Conservation (phyloP, 2,329 filamentous ascomycete genomes). For the Knufia petricola region DNA sequence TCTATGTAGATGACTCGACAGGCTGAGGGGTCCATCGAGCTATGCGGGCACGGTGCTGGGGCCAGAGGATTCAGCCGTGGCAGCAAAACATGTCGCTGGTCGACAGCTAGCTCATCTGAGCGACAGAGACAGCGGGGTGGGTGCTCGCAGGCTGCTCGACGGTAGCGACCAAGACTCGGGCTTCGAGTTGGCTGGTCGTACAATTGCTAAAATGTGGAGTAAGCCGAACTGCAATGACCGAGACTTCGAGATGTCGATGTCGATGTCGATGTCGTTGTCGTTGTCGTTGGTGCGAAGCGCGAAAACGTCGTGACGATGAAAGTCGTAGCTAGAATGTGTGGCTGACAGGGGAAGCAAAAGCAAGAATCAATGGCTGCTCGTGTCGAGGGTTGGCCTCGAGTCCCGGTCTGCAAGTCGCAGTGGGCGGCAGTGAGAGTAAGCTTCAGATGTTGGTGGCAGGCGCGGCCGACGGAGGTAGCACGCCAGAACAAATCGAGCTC, state of each 20-base stretch:
- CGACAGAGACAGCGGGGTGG: not conserved
- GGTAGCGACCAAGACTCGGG: not conserved
- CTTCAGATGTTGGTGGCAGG: not conserved
- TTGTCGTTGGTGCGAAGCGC: no score
- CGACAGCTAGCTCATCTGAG: constrained; percentile 3
- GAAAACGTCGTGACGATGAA: not conserved
- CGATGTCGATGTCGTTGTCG: no score
- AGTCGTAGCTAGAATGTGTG: not conserved
- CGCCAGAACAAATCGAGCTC: not conserved
- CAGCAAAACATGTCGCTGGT: constrained; percentile 1
- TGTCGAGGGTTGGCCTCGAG: not conserved
- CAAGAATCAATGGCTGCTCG: not conserved
- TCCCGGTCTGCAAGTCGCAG: not conserved
- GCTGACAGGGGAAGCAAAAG: not conserved
- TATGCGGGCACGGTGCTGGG: not conserved
- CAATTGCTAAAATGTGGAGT: not conserved
- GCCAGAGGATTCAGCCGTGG: not conserved
- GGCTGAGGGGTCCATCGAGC: constrained; percentile 32
- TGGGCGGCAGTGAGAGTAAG: not conserved
- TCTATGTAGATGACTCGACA: constrained; percentile 39
- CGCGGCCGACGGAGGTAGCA: constrained; percentile 2
- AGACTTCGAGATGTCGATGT: no score
- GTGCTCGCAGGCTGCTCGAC: not conserved
- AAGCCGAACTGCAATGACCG: no score
- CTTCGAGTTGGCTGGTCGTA: not conserved